phyloP scores from a whole-genome alignment of 2,329 filamentous ascomycete genomes.

The Huntiella bhutanensis region DNA sequence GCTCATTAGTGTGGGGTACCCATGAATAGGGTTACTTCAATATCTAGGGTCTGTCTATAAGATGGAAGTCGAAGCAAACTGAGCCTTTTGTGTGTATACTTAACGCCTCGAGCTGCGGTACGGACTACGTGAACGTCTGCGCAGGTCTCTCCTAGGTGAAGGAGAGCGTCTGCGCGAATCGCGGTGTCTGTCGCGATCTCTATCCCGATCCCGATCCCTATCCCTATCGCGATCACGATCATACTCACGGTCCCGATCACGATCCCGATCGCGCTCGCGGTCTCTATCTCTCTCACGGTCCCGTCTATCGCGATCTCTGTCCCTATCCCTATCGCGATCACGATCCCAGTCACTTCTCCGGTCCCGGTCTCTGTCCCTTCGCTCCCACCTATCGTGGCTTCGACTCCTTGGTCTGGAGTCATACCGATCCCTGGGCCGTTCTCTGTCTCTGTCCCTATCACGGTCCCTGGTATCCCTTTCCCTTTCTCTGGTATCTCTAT shows the following conservation, averaged over 20 bases:
- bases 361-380: slow-evolving; percentile 18
- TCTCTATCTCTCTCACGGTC: slow-evolving; percentile 15
- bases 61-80: too few species aligned
- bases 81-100: too few species aligned
- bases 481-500: not conserved
- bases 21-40: too few species aligned
- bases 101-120: too few species aligned
- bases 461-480: not conserved
- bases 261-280: slow-evolving; percentile 18
- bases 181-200: slow-evolving; percentile 13
- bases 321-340: slow-evolving; percentile 15
- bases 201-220: slow-evolving; percentile 14
- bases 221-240: slow-evolving; percentile 16
- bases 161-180: slow-evolving; percentile 1
- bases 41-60: too few species aligned
- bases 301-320: slow-evolving; percentile 17
- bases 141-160: too few species aligned
- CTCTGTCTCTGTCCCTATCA: slow-evolving; percentile 10
- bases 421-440: slow-evolving; percentile 19
- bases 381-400: slow-evolving; percentile 16
- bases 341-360: slow-evolving; percentile 18
- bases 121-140: too few species aligned
- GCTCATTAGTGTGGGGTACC: too few species aligned
- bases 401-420: slow-evolving; percentile 16
- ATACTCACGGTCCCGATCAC: slow-evolving; percentile 13